Base-by-base conservation (phyloP, 805 yeast genomes). In the Kuraishia hungarica region DNA sequence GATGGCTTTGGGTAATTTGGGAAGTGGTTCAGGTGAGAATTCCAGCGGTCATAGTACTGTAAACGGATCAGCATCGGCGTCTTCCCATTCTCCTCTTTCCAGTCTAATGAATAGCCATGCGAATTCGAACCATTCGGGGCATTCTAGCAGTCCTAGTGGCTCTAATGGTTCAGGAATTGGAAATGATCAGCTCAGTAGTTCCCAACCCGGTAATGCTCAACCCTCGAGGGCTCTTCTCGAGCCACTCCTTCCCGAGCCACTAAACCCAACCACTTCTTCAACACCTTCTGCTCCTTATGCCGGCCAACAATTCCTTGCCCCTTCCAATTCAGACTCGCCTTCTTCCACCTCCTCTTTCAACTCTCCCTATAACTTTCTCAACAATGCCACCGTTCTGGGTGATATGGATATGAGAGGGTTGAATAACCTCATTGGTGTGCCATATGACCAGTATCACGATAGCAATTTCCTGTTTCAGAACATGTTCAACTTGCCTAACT, bases 401-500 rank as follows among this genome's bases (percentile, higher is more conserved):
- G 26, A 39, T 3, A 35, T 35, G 43, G 43, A 35, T 15, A 35
- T 35, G 17, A 35, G 43, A 17, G 43, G 43, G 24, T 19, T 35
- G 22, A 43, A 13, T 24, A 29, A 39, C 21, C 39, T 35, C 53
- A 17, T 26, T 22, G 28, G 39, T 13, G 20, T 51, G 43, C 43
- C 43, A 35, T 35, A 35, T 22, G 22, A 43, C 15, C 22, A 39
- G 43, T 22, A 51, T 19, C 53, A 19, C 53, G 35, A 51, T 17
- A 23, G 17, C 51, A 52, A 52, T 26, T 48, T n/a, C 39, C 50
- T 66, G 17, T 61, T 67, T 23, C 72, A 68, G 48, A 68, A 63
- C 48, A 60, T 69, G 62, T 63, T 70, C 52, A 66, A 62, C 46
- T 53, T 70, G 19, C 73, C 74, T 1, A 64, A 59, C 13, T 67